Conservation (phyloP, 75 land plant genomes). For the Pinus albicaulis region DNA sequence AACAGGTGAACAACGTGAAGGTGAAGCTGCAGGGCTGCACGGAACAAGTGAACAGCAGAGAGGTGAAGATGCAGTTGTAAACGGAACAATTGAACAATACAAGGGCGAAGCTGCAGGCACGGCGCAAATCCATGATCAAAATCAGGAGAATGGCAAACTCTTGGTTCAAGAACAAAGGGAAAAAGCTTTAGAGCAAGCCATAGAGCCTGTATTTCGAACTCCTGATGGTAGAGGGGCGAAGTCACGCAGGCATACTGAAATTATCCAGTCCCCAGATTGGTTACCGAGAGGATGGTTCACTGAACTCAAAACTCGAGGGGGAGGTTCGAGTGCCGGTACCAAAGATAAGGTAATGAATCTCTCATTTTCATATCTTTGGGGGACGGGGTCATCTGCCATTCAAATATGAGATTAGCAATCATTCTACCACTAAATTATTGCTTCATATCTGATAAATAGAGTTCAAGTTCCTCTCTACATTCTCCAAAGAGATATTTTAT, state of each 20-base stretch:
- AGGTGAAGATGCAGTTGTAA: slow-evolving; percentile 1
- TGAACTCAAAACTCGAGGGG: slow-evolving; percentile 21
- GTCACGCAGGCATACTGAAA: slow-evolving; percentile 5
- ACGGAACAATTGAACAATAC: neutral
- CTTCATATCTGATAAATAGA: too few species aligned
- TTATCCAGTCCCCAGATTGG: slow-evolving; percentile 24
- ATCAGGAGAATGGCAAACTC: neutral
- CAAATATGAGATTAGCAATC: neutral
- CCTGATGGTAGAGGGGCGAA: neutral
- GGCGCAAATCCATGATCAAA: neutral
- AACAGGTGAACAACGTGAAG: neutral
- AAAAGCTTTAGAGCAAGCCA: neutral
- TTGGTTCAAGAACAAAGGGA: neutral
- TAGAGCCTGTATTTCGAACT: neutral
- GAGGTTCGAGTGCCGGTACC: slow-evolving; percentile 23
- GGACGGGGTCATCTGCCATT: too few species aligned
- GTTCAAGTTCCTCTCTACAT: too few species aligned
- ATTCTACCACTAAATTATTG: too few species aligned
- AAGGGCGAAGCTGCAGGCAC: neutral
- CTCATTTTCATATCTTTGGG: neutral
- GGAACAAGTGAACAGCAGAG: neutral
- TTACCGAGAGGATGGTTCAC: slow-evolving; percentile 21
- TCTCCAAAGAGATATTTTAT: too few species aligned
- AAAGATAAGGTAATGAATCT: slow-evolving; percentile 23
- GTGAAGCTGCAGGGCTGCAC: neutral